These are phyloP conservation scores for Ophiostoma ips DNA, from an alignment of 2,329 filamentous ascomycete genomes.

Conservation along the genomic window DNA sequence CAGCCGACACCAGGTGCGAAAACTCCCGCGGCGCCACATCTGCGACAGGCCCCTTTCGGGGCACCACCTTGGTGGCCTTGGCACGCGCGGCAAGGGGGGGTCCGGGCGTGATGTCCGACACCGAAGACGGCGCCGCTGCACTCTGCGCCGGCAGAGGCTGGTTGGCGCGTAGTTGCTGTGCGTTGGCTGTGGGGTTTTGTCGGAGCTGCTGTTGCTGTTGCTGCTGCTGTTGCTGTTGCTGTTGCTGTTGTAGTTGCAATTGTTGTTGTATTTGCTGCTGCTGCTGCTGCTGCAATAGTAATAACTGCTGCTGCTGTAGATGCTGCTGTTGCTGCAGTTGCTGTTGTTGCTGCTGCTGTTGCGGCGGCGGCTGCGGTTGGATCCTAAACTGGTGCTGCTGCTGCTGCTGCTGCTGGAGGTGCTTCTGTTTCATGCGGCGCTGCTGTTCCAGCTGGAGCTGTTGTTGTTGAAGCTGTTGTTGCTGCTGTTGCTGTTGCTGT, in stretches of 20 bases:
- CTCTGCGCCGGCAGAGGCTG: too few species aligned
- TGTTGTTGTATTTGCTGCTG: constrained; percentile 2
- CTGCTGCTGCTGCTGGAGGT: neutral
- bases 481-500: neutral
- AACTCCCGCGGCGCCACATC: constrained; percentile 7
- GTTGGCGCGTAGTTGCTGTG: too few species aligned
- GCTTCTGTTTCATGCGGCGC: neutral
- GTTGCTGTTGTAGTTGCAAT: constrained; percentile 1
- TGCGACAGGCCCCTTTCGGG: constrained; percentile 2
- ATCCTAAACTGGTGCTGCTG: neutral
- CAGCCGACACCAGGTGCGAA: constrained; percentile 8
- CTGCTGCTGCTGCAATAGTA: constrained; percentile 2
- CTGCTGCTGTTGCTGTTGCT: neutral
- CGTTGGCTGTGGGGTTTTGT: neutral
- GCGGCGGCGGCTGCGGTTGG: constrained; percentile 11
- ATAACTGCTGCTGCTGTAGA: constrained; percentile 1
- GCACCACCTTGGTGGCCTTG: constrained; percentile 2
- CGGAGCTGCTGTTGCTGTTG: too few species aligned
- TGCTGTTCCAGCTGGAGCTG: neutral
- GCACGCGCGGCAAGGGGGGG: neutral
- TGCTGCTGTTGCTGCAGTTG: constrained; percentile 15
- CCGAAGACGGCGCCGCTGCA: neutral
- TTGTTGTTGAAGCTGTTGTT: neutral
- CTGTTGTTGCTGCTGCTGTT: constrained; percentile 1
- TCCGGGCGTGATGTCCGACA: neutral